Conservation (phyloP, 2,329 filamentous ascomycete species). For the Cladosporium cucumerinum region DNA sequence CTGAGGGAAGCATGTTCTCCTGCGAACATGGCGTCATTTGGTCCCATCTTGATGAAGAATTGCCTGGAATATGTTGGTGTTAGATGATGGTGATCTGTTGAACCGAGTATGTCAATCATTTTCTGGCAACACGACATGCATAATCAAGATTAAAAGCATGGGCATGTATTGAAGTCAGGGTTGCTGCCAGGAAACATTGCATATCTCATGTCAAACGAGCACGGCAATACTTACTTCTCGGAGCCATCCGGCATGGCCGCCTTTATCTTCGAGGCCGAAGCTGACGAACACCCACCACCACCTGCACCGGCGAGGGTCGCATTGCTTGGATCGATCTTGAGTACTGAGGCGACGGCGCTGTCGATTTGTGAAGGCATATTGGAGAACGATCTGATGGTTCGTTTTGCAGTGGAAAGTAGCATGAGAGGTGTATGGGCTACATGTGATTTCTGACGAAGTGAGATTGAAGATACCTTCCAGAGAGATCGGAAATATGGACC, state of each 20-base stretch:
- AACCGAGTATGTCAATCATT: neutral
- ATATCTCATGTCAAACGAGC: neutral
- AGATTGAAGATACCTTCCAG: neutral
- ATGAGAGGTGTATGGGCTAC: neutral
- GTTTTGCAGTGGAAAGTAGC: neutral
- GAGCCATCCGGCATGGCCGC: conserved; percentile 47
- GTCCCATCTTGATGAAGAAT: conserved; percentile 70
- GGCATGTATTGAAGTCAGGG: neutral
- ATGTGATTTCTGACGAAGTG: neutral
- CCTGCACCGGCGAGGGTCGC: conserved; percentile 60
- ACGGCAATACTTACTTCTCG: conserved; percentile 32
- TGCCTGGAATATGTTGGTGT: conserved; percentile 23
- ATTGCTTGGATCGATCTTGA: conserved; percentile 54
- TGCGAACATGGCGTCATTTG: conserved; percentile 61
- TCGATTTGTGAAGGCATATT: conserved; percentile 46
- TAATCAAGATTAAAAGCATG: neutral
- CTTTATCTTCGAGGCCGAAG: conserved; percentile 62
- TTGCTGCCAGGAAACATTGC: neutral
- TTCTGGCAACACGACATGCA: neutral
- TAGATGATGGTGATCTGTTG: neutral
- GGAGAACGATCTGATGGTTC: neutral
- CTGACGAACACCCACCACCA: conserved; percentile 61
- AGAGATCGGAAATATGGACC: neutral
- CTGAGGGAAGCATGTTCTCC: conserved; percentile 83
- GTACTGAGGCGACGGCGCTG: conserved; percentile 58